Percentiles rank a stretch among this genome's conserved stretches.
Conservation (phyloP, 768 basidiomycete species). For the Naganishia friedmannii region DNA sequence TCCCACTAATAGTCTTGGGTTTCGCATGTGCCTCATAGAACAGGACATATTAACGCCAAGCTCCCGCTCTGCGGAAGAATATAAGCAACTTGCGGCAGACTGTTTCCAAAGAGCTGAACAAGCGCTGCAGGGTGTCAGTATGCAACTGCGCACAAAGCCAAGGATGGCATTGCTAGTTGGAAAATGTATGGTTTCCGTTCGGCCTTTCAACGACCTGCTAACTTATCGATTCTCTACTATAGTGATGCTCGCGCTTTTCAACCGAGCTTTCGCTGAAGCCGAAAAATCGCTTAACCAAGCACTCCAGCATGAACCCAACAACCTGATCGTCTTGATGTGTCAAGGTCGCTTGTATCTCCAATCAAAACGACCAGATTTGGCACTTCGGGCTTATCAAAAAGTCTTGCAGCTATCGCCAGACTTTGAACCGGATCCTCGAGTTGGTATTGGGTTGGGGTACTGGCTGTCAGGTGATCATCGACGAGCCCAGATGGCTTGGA, state of each 20-base stretch:
- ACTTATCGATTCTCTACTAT: neutral
- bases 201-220: neutral
- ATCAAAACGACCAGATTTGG: constrained; percentile 69
- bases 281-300: constrained; percentile 76
- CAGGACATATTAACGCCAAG: constrained; percentile 41
- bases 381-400: constrained; percentile 80
- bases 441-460: constrained; percentile 90
- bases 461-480: constrained; percentile 83
- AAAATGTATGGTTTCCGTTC: constrained; percentile 36
- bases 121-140: constrained; percentile 38
- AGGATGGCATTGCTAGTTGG: constrained; percentile 45
- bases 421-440: constrained; percentile 82
- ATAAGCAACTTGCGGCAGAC: constrained; percentile 57
- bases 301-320: constrained; percentile 72
- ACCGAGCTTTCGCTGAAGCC: constrained; percentile 76
- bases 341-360: constrained; percentile 84
- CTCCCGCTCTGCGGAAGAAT: constrained; percentile 39
- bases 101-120: constrained; percentile 55
- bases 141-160: constrained; percentile 69
- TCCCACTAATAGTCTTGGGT: constrained; percentile 6
- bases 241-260: constrained; percentile 69
- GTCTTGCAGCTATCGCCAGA: constrained; percentile 72
- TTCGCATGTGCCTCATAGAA: constrained; percentile 33
- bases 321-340: constrained; percentile 76
- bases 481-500: constrained; percentile 84